phyloP scores from a whole-genome alignment of 345 rosid genomes.

The Gynandropsis gynandra region DNA sequence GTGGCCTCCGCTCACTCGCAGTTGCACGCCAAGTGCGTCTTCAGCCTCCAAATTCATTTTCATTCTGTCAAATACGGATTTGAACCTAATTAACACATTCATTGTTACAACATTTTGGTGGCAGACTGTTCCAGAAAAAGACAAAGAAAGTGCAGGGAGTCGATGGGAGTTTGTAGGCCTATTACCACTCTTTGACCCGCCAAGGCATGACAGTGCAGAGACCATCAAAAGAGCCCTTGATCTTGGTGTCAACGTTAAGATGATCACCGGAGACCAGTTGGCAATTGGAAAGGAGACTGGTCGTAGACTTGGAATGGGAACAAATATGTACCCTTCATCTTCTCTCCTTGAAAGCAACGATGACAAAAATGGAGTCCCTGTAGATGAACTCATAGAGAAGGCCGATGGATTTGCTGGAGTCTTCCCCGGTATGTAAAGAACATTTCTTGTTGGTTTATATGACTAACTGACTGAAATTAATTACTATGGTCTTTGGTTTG shows the following conservation, averaged over 20 bases:
- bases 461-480: no score
- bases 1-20: constrained; percentile 74
- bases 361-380: constrained; percentile 40
- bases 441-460: no score
- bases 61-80: background rate
- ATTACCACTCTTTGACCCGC: constrained; percentile 89
- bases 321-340: constrained; percentile 91
- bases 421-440: constrained; percentile 52
- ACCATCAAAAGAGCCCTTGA: constrained; percentile 75
- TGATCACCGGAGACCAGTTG: constrained; percentile 90
- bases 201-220: constrained; percentile 94
- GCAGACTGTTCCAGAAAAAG: constrained; percentile 54
- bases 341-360: constrained; percentile 66
- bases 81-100: background rate
- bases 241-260: constrained; percentile 91
- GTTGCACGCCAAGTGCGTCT: constrained; percentile 47
- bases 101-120: background rate
- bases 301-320: constrained; percentile 93
- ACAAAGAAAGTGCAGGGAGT: constrained; percentile 53
- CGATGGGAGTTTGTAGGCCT: constrained; percentile 89
- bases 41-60: background rate
- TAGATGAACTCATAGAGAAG: constrained; percentile 86
- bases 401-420: constrained; percentile 97
- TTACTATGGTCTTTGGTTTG: no score
- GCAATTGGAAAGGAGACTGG: constrained; percentile 94